Evolutionary conservation across 2,329 filamentous ascomycete species (phyloP).

Genomic region (Phoma sp.): DNA sequence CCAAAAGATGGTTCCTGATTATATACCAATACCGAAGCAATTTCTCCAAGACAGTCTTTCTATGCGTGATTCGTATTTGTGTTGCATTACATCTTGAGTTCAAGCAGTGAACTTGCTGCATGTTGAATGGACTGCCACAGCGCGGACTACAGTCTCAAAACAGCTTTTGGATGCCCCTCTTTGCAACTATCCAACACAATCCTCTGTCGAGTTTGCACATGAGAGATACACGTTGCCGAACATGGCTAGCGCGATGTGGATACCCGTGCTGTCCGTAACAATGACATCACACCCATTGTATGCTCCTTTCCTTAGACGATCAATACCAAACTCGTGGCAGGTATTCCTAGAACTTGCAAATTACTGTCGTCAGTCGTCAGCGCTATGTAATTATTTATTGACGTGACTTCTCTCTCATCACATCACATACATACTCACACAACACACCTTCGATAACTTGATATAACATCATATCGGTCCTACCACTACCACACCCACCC

Average conservation of each 20-base stretch:
- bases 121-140: too few species aligned
- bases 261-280: neutral
- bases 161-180: too few species aligned
- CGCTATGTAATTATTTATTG: constrained; percentile 4
- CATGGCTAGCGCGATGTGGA: neutral
- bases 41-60: neutral
- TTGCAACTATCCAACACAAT: too few species aligned
- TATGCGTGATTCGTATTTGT: neutral
- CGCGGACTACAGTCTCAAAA: too few species aligned
- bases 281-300: constrained; percentile 14
- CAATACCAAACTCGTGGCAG: constrained; percentile 17
- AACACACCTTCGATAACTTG: neutral
- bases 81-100: too few species aligned
- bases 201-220: neutral
- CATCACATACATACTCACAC: neutral
- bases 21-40: constrained; percentile 21
- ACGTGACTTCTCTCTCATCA: neutral
- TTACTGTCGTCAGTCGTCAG: constrained; percentile 6
- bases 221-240: neutral
- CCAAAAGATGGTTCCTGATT: constrained; percentile 12
- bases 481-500: too few species aligned
- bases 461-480: neutral
- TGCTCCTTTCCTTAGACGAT: constrained; percentile 12
- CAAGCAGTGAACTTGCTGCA: too few species aligned
- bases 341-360: neutral